phyloP scores from a whole-genome alignment of 192 early-diverging fungal species.

The Coemansia sp. region DNA sequence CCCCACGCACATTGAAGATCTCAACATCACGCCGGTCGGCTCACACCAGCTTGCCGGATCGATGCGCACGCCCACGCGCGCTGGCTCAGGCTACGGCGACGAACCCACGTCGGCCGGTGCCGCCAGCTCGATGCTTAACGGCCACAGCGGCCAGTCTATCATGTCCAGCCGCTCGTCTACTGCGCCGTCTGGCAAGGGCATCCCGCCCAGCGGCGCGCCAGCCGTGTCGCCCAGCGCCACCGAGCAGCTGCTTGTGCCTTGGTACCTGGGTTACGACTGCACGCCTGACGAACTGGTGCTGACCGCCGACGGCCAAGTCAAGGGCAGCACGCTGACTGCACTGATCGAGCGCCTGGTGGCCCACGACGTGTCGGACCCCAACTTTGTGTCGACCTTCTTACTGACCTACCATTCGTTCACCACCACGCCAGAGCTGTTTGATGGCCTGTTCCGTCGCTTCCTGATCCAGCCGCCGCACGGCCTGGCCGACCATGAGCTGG shows the following conservation, averaged over 20 bases:
- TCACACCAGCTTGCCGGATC: conserved; percentile 22
- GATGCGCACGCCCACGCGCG: conserved; percentile 32
- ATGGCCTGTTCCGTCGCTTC: conserved; percentile 75
- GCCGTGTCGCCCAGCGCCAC: conserved; percentile 9
- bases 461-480: conserved; percentile 68
- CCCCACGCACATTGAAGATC: conserved; percentile 26
- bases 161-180: conserved; percentile 37
- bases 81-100: conserved; percentile 25
- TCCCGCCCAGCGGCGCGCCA: conserved; percentile 4
- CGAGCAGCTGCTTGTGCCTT: conserved; percentile 54
- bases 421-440: conserved; percentile 74
- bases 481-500: conserved; percentile 63
- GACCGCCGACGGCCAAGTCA: conserved; percentile 85
- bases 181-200: conserved; percentile 24
- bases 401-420: conserved; percentile 95
- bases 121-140: conserved; percentile 11
- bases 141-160: conserved; percentile 25
- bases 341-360: conserved; percentile 86
- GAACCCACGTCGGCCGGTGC: conserved; percentile 20
- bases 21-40: conserved; percentile 30
- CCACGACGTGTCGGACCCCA: conserved; percentile 80
- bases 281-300: conserved; percentile 71
- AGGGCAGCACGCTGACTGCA: conserved; percentile 84
- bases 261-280: conserved; percentile 85
- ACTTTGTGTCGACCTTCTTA: conserved; percentile 85